Evolutionary conservation across 192 early-diverging fungal species (phyloP), one percentile per base, ranked within the genome.

Genomic region (Thoreauomyces humboldtii): DNA sequence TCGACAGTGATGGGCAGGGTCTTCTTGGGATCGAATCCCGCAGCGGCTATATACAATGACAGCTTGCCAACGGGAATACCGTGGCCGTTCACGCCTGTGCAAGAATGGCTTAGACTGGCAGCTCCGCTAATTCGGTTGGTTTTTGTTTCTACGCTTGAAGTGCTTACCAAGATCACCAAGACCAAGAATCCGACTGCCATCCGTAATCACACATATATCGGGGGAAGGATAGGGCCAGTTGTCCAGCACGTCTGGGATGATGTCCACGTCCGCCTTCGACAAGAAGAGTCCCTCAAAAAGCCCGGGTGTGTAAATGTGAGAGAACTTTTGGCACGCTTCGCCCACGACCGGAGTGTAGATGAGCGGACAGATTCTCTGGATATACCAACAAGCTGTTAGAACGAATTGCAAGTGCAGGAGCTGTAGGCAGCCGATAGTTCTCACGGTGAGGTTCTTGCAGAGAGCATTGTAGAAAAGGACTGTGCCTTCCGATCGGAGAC

Each of bases 51-150:
- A 56, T 95, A 96, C 28, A 98, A 83, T 63, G 92, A 92, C 34
- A 98, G 88, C 73, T 96, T 98, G 71, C 93, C 94, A 29, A 95
- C 88, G 17, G 92, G 90, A 63, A 98, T 98, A 46, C 93, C 92
- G 87, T 95, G 92, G 37, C 95, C 95, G 72, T 92, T 92, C 48
- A 96, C 86, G 70, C 95, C 55, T 57, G 55, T 17, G 24, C 21
- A n/a, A 21, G 21, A 44, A 44, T 44, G 42, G 17, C 17, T n/a
- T n/a, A n/a, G n/a, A n/a, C n/a, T n/a, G n/a, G n/a, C n/a, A n/a
- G n/a, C n/a, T n/a, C n/a, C n/a, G n/a, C n/a, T n/a, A n/a, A 41
- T 41, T n/a, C n/a, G 11, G n/a, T 41, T 41, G 38, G 38, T 41
- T 41, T 12, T 9, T 41, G 11, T 41, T 9, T 41, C 38, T 12